Conservation (phyloP, 225 moss, liverwort and hornwort species). For the Marchantia paleacea region DNA sequence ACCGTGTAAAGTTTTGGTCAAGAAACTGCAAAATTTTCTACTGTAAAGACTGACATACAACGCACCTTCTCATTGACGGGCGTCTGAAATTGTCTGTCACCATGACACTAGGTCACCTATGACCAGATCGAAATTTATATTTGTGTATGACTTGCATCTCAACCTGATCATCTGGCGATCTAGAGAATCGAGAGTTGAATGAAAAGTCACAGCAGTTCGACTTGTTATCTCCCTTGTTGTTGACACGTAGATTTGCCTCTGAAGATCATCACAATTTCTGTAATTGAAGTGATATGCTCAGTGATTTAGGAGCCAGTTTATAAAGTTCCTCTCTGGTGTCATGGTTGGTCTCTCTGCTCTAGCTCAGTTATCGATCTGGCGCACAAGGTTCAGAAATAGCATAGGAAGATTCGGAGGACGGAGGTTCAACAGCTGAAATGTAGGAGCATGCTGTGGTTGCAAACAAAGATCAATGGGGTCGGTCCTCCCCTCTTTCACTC, state of each 20-base stretch:
- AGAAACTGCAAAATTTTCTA: not conserved
- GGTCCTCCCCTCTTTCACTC: constrained; percentile 40
- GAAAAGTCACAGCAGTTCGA: not conserved
- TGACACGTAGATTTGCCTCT: not conserved
- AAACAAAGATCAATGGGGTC: constrained; percentile 34
- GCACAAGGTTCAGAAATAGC: not conserved
- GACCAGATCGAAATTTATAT: not conserved
- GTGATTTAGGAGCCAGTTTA: not conserved
- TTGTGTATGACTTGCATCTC: not conserved
- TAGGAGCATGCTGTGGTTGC: constrained; percentile 22
- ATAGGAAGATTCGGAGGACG: not conserved
- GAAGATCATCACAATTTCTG: no score
- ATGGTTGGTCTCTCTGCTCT: not conserved
- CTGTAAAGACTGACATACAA: no score
- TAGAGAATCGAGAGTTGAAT: not conserved
- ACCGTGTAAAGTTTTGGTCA: not conserved
- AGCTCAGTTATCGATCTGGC: not conserved
- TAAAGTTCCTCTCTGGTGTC: not conserved
- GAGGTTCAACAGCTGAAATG: not conserved
- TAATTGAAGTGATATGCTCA: not conserved
- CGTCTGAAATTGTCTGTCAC: not conserved
- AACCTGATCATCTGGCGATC: not conserved
- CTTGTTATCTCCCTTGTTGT: not conserved
- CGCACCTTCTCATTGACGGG: not conserved
- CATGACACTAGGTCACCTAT: not conserved